Percentiles rank a stretch among this genome's conserved stretches.
Evolutionary conservation across 495 filamentous ascomycete species (phyloP).

Genomic region (Sabuloglossum arenarium): DNA sequence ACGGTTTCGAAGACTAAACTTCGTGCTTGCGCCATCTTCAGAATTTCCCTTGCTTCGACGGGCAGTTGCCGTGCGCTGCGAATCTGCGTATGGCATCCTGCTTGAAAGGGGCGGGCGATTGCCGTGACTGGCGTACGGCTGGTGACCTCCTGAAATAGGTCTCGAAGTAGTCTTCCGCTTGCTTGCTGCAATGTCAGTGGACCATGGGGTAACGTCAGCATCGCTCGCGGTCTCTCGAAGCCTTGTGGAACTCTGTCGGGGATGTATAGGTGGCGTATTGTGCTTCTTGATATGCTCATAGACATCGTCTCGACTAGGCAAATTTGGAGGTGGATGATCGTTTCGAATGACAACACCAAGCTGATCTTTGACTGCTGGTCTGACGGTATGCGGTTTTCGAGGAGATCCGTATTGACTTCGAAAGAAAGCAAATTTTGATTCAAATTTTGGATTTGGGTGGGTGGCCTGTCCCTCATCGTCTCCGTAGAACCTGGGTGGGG

Average conservation of each 20-base stretch:
- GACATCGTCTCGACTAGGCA: background rate
- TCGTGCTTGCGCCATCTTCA: background rate
- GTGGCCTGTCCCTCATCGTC: background rate
- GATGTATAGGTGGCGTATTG: slow-evolving; percentile 4
- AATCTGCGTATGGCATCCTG: background rate
- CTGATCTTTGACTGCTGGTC: background rate
- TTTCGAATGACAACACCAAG: background rate
- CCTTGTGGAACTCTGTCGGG: slow-evolving; percentile 6
- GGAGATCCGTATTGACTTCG: background rate
- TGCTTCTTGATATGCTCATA: background rate
- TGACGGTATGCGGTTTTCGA: background rate
- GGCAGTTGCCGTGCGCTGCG: background rate
- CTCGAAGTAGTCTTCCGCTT: background rate
- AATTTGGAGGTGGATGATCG: background rate
- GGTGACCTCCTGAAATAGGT: background rate
- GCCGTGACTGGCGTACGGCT: background rate
- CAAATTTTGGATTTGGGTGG: background rate
- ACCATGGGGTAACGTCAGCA: background rate
- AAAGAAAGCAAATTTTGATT: background rate
- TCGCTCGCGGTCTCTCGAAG: slow-evolving; percentile 7
- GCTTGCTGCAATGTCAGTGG: background rate
- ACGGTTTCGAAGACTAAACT: slow-evolving; percentile 13
- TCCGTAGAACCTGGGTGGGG: background rate
- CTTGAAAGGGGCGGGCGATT: background rate
- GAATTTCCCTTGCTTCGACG: background rate